Base-by-base conservation (phyloP, 805 yeast genomes). In the Ascoidea tarda region DNA sequence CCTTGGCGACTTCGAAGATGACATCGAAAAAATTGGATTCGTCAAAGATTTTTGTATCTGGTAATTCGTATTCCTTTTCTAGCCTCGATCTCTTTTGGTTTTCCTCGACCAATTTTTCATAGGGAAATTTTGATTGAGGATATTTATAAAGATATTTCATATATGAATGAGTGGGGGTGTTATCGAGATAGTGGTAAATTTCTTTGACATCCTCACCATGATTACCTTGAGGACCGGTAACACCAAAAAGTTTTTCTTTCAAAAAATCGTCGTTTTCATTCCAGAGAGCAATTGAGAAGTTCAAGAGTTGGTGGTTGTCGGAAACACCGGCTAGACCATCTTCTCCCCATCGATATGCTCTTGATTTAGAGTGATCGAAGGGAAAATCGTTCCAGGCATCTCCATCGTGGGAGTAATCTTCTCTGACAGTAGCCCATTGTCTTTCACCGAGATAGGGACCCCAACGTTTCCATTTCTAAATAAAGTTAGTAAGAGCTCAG, bases 181-280 rank as follows among this genome's bases (percentile, higher is more conserved):
- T 89, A 69, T 89, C 97, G 55, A 89, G 73, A 62, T 89, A 88
- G 64, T 80, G 89, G 64, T 86, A 86, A 58, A 82, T 66, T 62
- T 86, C 95, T 69, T 89, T 89, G 55, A 87, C 96, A 65, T 89
- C 97, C 64, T 89, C 97, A 53, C 97, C 97, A 66, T 89, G 97
- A 65, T 90, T 90, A 10, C 96, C 97, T 64, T 89, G 90, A 12
- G 87, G 88, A 51, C 95, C 95, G 32, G 96, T 88, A 46, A 88
- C 76, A 1, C 97, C 97, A 66, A 82, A 89, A 56, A 85, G 72
- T 58, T 87, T 82, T 64, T 89, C 97, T 67, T 89, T 89, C 65
- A 89, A 73, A 59, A 87, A 77, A 47, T 78, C 81, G 67, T 89
- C 97, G 59, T 87, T 73, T 58, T 86, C 96, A 69, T 89, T 89